phyloP scores from a whole-genome alignment of 2,329 filamentous ascomycete genomes.

The Hypoxylon sp. region DNA sequence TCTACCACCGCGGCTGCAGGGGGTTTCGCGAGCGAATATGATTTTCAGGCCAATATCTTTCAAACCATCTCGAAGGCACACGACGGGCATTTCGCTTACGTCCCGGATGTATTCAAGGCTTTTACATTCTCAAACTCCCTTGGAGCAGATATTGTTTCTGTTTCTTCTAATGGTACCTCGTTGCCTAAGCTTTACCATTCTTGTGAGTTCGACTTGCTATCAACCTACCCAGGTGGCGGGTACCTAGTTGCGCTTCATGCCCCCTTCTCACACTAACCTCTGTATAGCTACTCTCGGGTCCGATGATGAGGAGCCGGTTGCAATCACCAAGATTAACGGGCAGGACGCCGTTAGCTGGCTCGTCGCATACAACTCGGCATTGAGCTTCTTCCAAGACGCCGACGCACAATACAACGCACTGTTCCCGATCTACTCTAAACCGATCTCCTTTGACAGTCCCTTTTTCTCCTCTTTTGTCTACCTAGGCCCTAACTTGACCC shows the following conservation, averaged over 20 bases:
- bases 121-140: conserved; percentile 55
- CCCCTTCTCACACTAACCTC: conserved; percentile 19
- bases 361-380: conserved; percentile 54
- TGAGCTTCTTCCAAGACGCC: conserved; percentile 60
- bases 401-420: conserved; percentile 60
- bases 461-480: conserved; percentile 34
- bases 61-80: conserved; percentile 62
- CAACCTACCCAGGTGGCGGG: no score
- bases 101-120: conserved; percentile 61
- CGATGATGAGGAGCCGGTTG: conserved; percentile 48
- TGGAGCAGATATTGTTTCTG: conserved; percentile 58
- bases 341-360: conserved; percentile 59
- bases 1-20: conserved; percentile 51
- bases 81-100: conserved; percentile 70
- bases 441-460: conserved; percentile 37
- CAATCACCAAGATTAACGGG: conserved; percentile 65
- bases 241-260: neutral
- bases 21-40: conserved; percentile 60
- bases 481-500: conserved; percentile 44
- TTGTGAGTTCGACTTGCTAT: conserved; percentile 42
- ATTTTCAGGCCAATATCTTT: conserved; percentile 63
- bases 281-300: conserved; percentile 34
- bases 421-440: conserved; percentile 43
- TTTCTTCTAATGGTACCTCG: conserved; percentile 66
- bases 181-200: conserved; percentile 65